Evolutionary conservation across 2,329 filamentous ascomycete species (phyloP).

Genomic region (Capronia americana): DNA sequence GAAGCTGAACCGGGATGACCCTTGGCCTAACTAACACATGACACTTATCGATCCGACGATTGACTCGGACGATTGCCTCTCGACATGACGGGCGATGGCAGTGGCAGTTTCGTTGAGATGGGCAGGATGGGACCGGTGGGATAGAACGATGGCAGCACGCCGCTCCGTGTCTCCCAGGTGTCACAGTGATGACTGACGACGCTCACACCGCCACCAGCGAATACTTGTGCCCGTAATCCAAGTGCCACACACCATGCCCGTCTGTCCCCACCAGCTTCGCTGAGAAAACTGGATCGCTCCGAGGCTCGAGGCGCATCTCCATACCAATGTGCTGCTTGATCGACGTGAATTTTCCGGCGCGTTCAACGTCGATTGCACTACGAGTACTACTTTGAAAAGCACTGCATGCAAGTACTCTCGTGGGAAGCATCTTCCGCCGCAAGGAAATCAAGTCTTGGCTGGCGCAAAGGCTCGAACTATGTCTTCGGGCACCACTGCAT

Average conservation of each 20-base stretch:
- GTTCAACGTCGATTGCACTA: background rate
- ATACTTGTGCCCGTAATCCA: background rate
- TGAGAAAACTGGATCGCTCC: slow-evolving; percentile 19
- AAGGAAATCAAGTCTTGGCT: background rate
- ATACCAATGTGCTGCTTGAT: slow-evolving; percentile 9
- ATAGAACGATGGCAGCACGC: background rate
- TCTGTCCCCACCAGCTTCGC: slow-evolving; percentile 7
- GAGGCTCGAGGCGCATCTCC: slow-evolving; percentile 23
- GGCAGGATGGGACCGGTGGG: background rate
- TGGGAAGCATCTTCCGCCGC: background rate
- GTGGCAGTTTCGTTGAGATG: background rate
- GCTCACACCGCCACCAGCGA: slow-evolving; percentile 13
- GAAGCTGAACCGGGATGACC: slow-evolving; percentile 5
- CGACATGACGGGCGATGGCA: slow-evolving; percentile 4
- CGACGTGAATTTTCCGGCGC: slow-evolving; percentile 22
- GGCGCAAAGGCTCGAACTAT: background rate
- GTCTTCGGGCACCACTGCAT: slow-evolving; percentile 25
- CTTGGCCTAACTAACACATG: background rate
- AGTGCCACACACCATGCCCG: background rate
- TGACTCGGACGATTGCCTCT: slow-evolving; percentile 3
- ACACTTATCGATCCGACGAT: slow-evolving; percentile 7
- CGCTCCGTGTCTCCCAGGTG: background rate
- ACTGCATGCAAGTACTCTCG: background rate
- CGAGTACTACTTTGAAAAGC: background rate
- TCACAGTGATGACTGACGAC: slow-evolving; percentile 11